These are phyloP conservation scores for Pseudogymnoascus sp. DNA, from an alignment of 2,329 filamentous ascomycete species.

Conservation along the genomic window DNA sequence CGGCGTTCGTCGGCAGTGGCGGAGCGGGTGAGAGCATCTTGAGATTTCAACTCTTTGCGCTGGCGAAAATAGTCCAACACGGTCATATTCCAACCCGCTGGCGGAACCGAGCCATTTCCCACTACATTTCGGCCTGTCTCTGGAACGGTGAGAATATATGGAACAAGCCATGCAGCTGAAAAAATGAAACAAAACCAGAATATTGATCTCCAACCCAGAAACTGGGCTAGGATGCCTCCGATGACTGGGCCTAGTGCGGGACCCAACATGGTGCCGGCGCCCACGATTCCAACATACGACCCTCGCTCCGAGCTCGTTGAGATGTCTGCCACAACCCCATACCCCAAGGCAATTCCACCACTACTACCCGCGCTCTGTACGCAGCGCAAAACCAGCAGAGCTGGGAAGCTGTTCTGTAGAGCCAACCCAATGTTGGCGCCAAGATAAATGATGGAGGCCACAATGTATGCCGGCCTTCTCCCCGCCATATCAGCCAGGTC, in stretches of 20 bases:
- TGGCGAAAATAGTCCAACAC: conserved; percentile 37
- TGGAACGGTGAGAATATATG: background rate
- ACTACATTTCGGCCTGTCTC: conserved; percentile 28
- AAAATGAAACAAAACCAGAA: conserved; percentile 40
- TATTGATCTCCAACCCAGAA: conserved; percentile 37
- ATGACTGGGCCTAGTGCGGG: conserved; percentile 34
- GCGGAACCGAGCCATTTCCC: conserved; percentile 42
- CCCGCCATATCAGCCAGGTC: conserved; percentile 38
- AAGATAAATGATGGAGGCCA: conserved; percentile 43
- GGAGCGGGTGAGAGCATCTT: conserved; percentile 21
- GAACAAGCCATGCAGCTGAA: conserved; percentile 11
- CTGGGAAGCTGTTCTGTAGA: conserved; percentile 37
- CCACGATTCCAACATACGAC: conserved; percentile 61
- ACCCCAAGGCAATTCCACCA: conserved; percentile 58
- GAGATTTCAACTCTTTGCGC: conserved; percentile 20
- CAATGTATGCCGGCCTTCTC: conserved; percentile 42
- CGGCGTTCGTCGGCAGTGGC: conserved; percentile 28
- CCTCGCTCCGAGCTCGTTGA: conserved; percentile 62
- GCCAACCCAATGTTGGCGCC: conserved; percentile 45
- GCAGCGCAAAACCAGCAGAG: conserved; percentile 17
- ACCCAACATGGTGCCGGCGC: conserved; percentile 39
- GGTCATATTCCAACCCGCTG: conserved; percentile 50
- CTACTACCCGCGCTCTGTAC: conserved; percentile 28
- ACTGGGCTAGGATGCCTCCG: conserved; percentile 37
- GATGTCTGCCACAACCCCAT: conserved; percentile 65